phyloP scores from a whole-genome alignment of 371 early-diverging fungal genomes.

The Rhizopus delemar region DNA sequence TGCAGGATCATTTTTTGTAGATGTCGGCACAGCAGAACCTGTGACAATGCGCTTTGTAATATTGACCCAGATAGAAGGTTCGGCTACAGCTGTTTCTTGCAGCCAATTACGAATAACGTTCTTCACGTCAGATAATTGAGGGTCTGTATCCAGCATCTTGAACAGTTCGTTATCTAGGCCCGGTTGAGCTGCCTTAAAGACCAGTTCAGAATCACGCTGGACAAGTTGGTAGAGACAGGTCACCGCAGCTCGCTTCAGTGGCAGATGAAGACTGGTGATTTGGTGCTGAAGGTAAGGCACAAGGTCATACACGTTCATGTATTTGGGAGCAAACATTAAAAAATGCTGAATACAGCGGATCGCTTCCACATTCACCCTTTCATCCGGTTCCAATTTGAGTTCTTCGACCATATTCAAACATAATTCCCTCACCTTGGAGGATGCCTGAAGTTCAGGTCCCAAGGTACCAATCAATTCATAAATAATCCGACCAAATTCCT shows the following conservation, averaged over 20 bases:
- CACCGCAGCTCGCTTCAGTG: conserved; percentile 75
- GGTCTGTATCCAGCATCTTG: conserved; percentile 80
- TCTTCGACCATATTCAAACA: conserved; percentile 79
- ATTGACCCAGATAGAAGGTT: conserved; percentile 85
- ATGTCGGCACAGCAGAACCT: conserved; percentile 32
- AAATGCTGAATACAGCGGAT: conserved; percentile 88
- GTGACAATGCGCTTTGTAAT: conserved; percentile 79
- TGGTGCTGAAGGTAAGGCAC: conserved; percentile 81
- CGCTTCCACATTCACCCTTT: conserved; percentile 82
- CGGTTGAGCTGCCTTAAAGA: conserved; percentile 66
- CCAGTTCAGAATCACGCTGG: conserved; percentile 74
- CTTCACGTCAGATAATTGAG: conserved; percentile 76
- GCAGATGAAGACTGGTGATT: conserved; percentile 65
- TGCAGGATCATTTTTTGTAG: conserved; percentile 14
- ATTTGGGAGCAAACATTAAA: conserved; percentile 84
- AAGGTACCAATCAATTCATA: conserved; percentile 86
- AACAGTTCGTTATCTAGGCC: conserved; percentile 83
- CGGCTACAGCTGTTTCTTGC: conserved; percentile 68
- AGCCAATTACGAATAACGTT: conserved; percentile 78
- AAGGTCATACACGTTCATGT: conserved; percentile 66
- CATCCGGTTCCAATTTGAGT: conserved; percentile 75
- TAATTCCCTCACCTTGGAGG: conserved; percentile 71
- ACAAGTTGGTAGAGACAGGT: conserved; percentile 88
- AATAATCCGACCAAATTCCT: conserved; percentile 85
- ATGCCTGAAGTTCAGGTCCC: conserved; percentile 88